phyloP scores from a whole-genome alignment of 768 basidiomycete species.

The Mycena albidolilacea region DNA sequence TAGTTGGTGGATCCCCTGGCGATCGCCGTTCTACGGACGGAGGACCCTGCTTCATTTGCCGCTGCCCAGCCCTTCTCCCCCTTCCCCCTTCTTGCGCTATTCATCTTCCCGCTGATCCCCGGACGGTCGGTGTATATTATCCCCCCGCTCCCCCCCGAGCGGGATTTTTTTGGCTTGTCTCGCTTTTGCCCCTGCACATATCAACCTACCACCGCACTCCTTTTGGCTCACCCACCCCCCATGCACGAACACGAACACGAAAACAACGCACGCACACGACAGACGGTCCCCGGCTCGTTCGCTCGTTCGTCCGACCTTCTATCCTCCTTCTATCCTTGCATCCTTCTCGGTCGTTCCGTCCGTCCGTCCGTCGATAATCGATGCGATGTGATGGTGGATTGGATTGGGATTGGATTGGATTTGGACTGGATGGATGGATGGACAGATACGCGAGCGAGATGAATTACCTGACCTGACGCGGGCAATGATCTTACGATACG shows the following conservation, averaged over 20 bases:
- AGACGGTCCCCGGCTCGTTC: conserved; percentile 13
- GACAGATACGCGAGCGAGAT: too few relatives aligned
- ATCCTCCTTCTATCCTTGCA: too few relatives aligned
- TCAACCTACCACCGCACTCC: conserved; percentile 24
- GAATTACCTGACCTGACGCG: neutral
- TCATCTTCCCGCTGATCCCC: neutral
- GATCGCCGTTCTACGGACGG: conserved; percentile 17
- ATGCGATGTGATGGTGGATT: neutral
- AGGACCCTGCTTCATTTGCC: conserved; percentile 9
- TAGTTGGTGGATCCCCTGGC: conserved; percentile 38
- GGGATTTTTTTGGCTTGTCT: neutral
- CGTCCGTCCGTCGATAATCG: neutral
- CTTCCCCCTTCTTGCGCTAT: neutral
- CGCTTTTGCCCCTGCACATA: neutral
- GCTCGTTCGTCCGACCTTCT: neutral
- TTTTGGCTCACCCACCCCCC: conserved; percentile 8
- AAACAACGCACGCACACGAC: conserved; percentile 19
- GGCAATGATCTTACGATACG: neutral
- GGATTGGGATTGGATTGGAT: neutral
- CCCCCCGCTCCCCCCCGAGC: neutral
- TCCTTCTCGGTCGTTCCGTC: too few relatives aligned
- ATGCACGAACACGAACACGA: conserved; percentile 1
- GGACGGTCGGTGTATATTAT: neutral
- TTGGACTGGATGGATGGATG: too few relatives aligned
- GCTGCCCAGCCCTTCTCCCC: conserved; percentile 3